These are phyloP conservation scores for Penicillium brevicompactum DNA, from an alignment of 2,329 filamentous ascomycete species.

Conservation along the genomic window DNA sequence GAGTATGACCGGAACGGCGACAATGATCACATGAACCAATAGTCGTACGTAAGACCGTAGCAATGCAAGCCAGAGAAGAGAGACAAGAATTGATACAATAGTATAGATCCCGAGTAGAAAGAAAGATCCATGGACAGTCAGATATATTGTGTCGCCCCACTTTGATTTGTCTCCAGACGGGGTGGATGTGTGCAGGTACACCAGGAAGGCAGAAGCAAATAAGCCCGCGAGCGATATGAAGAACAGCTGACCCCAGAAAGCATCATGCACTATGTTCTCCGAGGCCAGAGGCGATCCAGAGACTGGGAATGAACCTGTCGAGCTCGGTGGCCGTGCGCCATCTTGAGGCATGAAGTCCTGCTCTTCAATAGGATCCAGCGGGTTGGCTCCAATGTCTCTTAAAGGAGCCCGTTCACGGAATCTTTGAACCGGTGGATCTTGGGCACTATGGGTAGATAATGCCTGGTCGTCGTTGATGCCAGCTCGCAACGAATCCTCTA, in stretches of 20 bases:
- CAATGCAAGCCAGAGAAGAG: constrained; percentile 85
- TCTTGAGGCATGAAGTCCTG: constrained; percentile 52
- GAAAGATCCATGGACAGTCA: constrained; percentile 80
- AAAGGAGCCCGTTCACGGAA: constrained; percentile 51
- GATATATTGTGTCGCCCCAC: constrained; percentile 92
- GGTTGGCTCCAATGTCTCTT: constrained; percentile 41
- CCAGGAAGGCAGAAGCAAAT: constrained; percentile 83
- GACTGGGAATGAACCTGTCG: constrained; percentile 56
- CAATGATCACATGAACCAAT: constrained; percentile 76
- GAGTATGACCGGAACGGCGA: constrained; percentile 83
- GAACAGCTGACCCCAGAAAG: constrained; percentile 90
- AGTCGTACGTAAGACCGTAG: constrained; percentile 83
- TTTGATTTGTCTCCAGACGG: constrained; percentile 65
- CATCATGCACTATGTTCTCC: constrained; percentile 79
- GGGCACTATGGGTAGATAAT: constrained; percentile 40
- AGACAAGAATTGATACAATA: constrained; percentile 82
- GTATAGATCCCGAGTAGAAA: constrained; percentile 90
- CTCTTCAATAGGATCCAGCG: constrained; percentile 51
- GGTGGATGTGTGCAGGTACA: constrained; percentile 83
- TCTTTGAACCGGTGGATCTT: constrained; percentile 58
- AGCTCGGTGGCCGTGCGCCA: constrained; percentile 50
- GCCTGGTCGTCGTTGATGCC: constrained; percentile 47
- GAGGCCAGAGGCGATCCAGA: constrained; percentile 61
- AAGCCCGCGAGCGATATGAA: constrained; percentile 81
- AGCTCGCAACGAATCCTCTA: constrained; percentile 65